Base-by-base conservation (phyloP, 1,284 basidiomycete species). In the Phellinidium pouzarii region DNA sequence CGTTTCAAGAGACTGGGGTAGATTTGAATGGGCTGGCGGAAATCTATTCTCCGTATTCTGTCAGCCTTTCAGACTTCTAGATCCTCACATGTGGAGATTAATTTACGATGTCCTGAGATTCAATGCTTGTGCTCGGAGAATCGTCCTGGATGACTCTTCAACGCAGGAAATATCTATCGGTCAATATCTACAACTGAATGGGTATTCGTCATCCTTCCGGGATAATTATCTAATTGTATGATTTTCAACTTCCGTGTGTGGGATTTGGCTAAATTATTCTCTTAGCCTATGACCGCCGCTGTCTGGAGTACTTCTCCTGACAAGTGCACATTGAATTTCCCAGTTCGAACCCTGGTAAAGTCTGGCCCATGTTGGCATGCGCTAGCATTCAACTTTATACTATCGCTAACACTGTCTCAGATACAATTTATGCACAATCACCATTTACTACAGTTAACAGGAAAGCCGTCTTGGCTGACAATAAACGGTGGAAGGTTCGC, bases 271-370 rank as follows among this genome's bases (percentile, higher is more conserved):
- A 40, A 57, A 22, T 44, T n/a, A 34, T 31, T 34, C 47, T 41
- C 12, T 0, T 55, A 90, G 87, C 86, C 86, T 0, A 87, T 90
- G 84, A 87, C 84, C 17, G 84, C 84, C 1, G 83, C 83, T 2
- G 84, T 91, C 48, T 92, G 88, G 88, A 86, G 81, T 42, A 90
- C 85, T 0, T 83, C 87, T 0, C 83, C 87, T 3, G 81, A 84
- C 59, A 79, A 80, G 58, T 87, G 84, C 53, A 73, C 80, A 5
- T 65, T 82, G 40, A 81, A 86, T 54, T 89, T 91, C 62, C 88
- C 87, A 4, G 86, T 81, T 0, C 71, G 73, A 19, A 90, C 87
- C 0, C 66, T 91, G 61, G 80, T 88, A 55, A 7, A 67, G 59
- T 22, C 26, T 40, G 3, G 9, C 23, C 2, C 27, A 17, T 34